These are phyloP conservation scores for Zygoascus tannicola DNA, from an alignment of 805 yeast genomes.

Conservation along the genomic window DNA sequence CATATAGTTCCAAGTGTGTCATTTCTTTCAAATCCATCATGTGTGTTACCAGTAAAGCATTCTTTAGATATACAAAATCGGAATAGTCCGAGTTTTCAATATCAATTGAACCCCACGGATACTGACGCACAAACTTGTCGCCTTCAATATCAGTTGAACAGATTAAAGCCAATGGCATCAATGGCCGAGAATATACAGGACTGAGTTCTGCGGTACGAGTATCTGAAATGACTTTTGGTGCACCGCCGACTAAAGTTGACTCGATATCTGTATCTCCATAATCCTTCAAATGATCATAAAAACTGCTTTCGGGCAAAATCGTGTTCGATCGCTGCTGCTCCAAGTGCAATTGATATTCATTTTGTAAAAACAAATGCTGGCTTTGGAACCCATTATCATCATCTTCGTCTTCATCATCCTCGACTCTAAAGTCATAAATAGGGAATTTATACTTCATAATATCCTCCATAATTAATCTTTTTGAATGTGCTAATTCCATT, in stretches of 20 bases:
- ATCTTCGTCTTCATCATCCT: constrained; percentile 43
- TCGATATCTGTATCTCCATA: neutral
- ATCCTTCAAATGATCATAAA: neutral
- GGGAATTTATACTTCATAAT: constrained; percentile 50
- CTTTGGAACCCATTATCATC: neutral
- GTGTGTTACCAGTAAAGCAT: constrained; percentile 66
- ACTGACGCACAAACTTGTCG: constrained; percentile 38
- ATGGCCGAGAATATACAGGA: constrained; percentile 32
- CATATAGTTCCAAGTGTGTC: constrained; percentile 68
- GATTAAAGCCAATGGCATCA: constrained; percentile 54
- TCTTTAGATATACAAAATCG: constrained; percentile 37
- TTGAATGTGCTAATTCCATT: constrained; percentile 47
- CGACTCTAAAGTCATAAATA: constrained; percentile 65
- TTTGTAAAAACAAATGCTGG: neutral
- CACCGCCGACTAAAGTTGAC: no score
- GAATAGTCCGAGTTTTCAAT: constrained; percentile 28
- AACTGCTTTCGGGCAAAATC: neutral
- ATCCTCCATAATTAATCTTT: constrained; percentile 46
- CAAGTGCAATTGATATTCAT: neutral
- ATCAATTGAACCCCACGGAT: constrained; percentile 53
- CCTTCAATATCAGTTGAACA: constrained; percentile 38
- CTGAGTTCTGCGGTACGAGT: constrained; percentile 16
- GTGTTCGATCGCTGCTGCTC: neutral
- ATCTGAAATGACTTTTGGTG: neutral
- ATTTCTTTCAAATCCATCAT: constrained; percentile 71